Evolutionary conservation across 768 basidiomycete genomes (phyloP), one percentile per base, ranked within the genome.

Genomic region (Guyanaporus albipodus): DNA sequence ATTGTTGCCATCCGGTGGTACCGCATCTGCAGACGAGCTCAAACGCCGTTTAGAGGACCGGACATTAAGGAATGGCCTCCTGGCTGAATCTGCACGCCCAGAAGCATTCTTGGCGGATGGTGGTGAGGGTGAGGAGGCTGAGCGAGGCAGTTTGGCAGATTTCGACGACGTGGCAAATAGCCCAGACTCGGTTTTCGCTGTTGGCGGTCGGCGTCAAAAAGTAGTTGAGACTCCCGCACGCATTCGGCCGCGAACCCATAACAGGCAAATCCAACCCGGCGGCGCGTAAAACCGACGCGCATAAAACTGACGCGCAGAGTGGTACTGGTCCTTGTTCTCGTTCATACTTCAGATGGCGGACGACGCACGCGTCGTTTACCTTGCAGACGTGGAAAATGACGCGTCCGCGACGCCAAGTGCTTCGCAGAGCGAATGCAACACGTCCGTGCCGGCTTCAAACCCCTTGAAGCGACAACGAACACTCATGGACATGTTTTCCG

Each of bases 51-150:
- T 67, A 1, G 52, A 42, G 8, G 62, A 44, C 17, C 65, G 63
- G 45, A 42, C 56, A 45, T 60, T 67, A 43, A 66, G 53, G 29
- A 59, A 55, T n/a, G 64, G 61, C 62, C 69, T 75, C 61, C 71
- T 69, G 31, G 56, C 56, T 29, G 64, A 50, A 50, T 83, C 82
- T 50, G 71, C 67, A 50, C 80, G 80, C 61, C 73, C 75, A 47
- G 71, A 59, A 35, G 69, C 66, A 68, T 74, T 75, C 62, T 69
- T 79, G 55, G 77, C 71, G 55, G 74, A 73, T 44, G 84, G 85
- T 8, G 84, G 84, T 22, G 86, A 88, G 0, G 85, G 86, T 2
- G 87, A 87, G 14, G 86, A 87, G 38, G 73, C 74, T 74, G 87
- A 87, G 62, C 83, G 83, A 75, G 83, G 76, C 86, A 87, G 83